A percentile compares a stretch with the other conserved stretches of the same genome.
These are phyloP conservation scores for Pythium myriotylum DNA, from an alignment of 352 stramenopile genomes.

Conservation along the genomic window DNA sequence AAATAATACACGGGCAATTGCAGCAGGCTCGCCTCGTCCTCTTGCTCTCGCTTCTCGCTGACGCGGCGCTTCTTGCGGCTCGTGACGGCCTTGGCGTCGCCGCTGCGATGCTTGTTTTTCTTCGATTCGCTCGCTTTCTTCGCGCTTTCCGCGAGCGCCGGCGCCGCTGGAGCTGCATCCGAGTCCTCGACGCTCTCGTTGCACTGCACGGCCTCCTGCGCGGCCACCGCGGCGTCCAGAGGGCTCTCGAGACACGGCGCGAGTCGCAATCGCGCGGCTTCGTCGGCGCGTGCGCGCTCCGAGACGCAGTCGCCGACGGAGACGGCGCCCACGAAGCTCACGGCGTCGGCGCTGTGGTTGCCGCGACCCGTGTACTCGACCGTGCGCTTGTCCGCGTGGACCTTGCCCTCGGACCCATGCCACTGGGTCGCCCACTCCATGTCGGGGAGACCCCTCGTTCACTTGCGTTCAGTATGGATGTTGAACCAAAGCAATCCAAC, in stretches of 20 bases:
- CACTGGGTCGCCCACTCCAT: constrained; percentile 33
- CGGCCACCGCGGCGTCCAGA: background rate
- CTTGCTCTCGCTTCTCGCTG: background rate
- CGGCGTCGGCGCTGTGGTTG: constrained; percentile 51
- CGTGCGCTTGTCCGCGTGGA: constrained; percentile 62
- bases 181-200: background rate
- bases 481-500: constrained; percentile 15
- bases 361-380: constrained; percentile 59
- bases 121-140: background rate
- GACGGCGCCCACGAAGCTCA: constrained; percentile 44
- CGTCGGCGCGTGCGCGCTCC: background rate
- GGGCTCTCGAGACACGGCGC: constrained; percentile 19
- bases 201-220: too few species aligned
- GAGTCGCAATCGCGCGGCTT: background rate
- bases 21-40: constrained; percentile 4
- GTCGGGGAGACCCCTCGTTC: background rate
- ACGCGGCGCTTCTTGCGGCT: constrained; percentile 20
- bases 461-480: constrained; percentile 23
- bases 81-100: background rate
- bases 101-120: constrained; percentile 6
- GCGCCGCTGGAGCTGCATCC: background rate
- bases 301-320: constrained; percentile 23
- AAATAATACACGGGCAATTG: constrained; percentile 54
- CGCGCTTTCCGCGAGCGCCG: background rate
- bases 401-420: constrained; percentile 47